Evolutionary conservation across 2,329 filamentous ascomycete genomes (phyloP).

Genomic region (Dactylonectria macrodidyma): DNA sequence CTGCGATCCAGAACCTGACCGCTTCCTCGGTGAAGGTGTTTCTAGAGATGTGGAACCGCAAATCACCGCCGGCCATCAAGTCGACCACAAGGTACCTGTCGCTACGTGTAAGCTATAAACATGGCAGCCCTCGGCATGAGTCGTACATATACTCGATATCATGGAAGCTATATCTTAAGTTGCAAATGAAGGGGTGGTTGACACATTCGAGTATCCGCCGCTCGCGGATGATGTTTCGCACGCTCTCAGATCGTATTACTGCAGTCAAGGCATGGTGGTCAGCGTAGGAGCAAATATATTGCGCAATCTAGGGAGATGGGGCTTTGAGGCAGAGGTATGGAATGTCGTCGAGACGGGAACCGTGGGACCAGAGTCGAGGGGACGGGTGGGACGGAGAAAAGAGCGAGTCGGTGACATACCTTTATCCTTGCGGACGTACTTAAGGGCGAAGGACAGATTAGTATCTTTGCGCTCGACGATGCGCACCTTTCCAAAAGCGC

Average conservation of each 20-base stretch:
- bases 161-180: slow-evolving; percentile 98
- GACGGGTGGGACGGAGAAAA: slow-evolving; percentile 6
- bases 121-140: neutral
- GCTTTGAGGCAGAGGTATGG: neutral
- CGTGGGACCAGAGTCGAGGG: slow-evolving; percentile 14
- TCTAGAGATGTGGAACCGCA: slow-evolving; percentile 97
- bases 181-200: slow-evolving; percentile 98
- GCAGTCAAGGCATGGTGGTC: slow-evolving; percentile 45
- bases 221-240: slow-evolving; percentile 98
- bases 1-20: slow-evolving; percentile 96
- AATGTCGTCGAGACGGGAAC: slow-evolving; percentile 2
- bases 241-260: slow-evolving; percentile 98
- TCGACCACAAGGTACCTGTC: slow-evolving; percentile 95
- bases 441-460: slow-evolving; percentile 92
- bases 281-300: slow-evolving; percentile 34
- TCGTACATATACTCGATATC: slow-evolving; percentile 97
- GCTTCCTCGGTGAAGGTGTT: slow-evolving; percentile 99
- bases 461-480: slow-evolving; percentile 99
- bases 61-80: slow-evolving; percentile 96
- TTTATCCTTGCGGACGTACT: slow-evolving; percentile 99
- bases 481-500: slow-evolving; percentile 97
- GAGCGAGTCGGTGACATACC: slow-evolving; percentile 66
- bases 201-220: slow-evolving; percentile 98
- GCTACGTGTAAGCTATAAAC: slow-evolving; percentile 36
- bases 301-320: slow-evolving; percentile 3